Percentiles rank a stretch among this genome's conserved stretches.
Conservation (phyloP, 1,284 basidiomycete species). For the Sparassis latifolia region DNA sequence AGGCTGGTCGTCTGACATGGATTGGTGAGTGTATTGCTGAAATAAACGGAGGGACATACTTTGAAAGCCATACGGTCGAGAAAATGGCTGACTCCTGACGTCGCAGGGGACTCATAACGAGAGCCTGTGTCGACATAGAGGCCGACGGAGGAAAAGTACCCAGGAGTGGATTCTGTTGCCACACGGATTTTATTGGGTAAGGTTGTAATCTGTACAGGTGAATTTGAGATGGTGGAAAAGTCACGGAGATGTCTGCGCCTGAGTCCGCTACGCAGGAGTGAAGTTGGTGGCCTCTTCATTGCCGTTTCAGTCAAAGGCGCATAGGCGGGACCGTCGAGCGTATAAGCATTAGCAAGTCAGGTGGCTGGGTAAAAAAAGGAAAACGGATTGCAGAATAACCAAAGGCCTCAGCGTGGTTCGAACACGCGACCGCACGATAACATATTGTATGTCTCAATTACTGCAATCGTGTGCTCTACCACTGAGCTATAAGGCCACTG, state of each 20-base stretch:
- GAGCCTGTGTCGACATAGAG: slow-evolving; percentile 93
- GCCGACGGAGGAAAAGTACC: slow-evolving; percentile 93
- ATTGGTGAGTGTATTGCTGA: slow-evolving; percentile 1
- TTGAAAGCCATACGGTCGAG: slow-evolving; percentile 96
- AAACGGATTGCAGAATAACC: slow-evolving; percentile 8
- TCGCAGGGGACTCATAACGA: slow-evolving; percentile 79
- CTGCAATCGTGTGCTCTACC: slow-evolving; percentile 30
- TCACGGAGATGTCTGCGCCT: slow-evolving; percentile 6
- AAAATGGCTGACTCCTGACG: slow-evolving; percentile 85
- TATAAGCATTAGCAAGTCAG: background rate
- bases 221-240: slow-evolving; percentile 15
- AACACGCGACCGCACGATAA: slow-evolving; percentile 25
- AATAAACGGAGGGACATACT: slow-evolving; percentile 39
- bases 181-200: slow-evolving; percentile 90
- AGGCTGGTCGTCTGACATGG: slow-evolving; percentile 46
- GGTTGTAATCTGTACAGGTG: slow-evolving; percentile 63
- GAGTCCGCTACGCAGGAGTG: slow-evolving; percentile 1
- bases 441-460: background rate
- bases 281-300: slow-evolving; percentile 8
- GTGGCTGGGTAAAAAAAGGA: background rate
- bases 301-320: background rate
- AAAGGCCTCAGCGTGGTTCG: slow-evolving; percentile 25
- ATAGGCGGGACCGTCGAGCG: background rate
- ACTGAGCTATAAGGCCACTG: slow-evolving; percentile 26
- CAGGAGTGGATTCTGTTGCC: slow-evolving; percentile 86